Base-by-base conservation (phyloP, 345 rosid species). In the Firmiana major region DNA sequence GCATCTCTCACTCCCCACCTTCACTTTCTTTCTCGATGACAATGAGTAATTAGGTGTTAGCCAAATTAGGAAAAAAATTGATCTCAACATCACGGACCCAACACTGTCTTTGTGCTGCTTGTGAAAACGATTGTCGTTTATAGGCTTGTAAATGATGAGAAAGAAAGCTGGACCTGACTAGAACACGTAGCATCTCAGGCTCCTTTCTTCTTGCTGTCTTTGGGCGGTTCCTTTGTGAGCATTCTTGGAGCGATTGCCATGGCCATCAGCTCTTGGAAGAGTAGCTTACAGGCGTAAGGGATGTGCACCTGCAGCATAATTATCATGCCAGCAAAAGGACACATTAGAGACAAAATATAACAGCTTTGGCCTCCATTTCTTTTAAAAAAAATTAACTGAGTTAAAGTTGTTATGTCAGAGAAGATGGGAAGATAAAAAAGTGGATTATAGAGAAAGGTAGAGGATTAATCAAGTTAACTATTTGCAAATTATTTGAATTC, bases 171-270 rank as follows among this genome's bases (percentile, higher is more conserved):
- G 9, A 9, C 22, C 26, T 3, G 10, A 66, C 24, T 36, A 19
- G 48, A 38, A 36, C 17, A 72, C 1, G 49, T 46, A 31, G 34
- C 34, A 40, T 40, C 55, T 83, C 79, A 89, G 11, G 81, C 89
- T 77, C 92, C 88, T 84, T 87, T 91, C 84, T 82, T 86, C 92
- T 90, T 91, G 31, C 86, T 86, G 63, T 83, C 85, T 79, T 89
- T 90, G 22, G 75, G 36, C 1, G 71, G 72, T 53, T 90, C 92
- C 84, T 89, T 95, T 0, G 93, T 91, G 1, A 93, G 89, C 99
- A 96, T 93, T 77, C 99, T 86, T 1, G 99, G 98, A 2, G 99
- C 97, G 75, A 96, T 96, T 22, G 99, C 97, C 99, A 96, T 96
- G 40, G 99, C 84, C 99, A 93, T 93, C 36, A 96, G 94, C 88